phyloP scores from a whole-genome alignment of 495 filamentous ascomycete genomes.

The Usnea hakonensis region DNA sequence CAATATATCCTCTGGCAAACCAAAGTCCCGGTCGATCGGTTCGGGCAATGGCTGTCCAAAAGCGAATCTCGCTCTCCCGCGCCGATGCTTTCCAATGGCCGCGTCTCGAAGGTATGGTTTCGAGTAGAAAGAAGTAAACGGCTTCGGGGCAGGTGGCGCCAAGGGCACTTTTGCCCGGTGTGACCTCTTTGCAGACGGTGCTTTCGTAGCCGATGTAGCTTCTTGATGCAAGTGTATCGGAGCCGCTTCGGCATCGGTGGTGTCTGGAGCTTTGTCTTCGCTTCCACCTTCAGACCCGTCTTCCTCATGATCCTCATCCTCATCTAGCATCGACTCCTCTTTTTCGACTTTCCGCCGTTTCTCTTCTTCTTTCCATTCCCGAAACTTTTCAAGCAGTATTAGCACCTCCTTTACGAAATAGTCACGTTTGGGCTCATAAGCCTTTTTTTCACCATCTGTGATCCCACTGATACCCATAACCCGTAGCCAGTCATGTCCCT shows the following conservation, averaged over 20 bases:
- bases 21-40: conserved; percentile 58
- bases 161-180: conserved; percentile 16
- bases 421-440: conserved; percentile 75
- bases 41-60: conserved; percentile 83
- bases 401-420: conserved; percentile 77
- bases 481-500: conserved; percentile 87
- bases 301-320: conserved; percentile 31
- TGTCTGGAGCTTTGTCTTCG: conserved; percentile 48
- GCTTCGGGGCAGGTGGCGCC: conserved; percentile 34
- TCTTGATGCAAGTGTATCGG: conserved; percentile 70
- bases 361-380: conserved; percentile 81
- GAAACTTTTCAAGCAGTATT: conserved; percentile 76
- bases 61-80: conserved; percentile 50
- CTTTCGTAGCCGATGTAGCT: conserved; percentile 40
- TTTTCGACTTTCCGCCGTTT: conserved; percentile 66
- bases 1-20: conserved; percentile 60
- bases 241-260: conserved; percentile 66
- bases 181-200: conserved; percentile 7
- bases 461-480: conserved; percentile 86
- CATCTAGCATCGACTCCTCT: conserved; percentile 44
- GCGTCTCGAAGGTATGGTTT: conserved; percentile 69
- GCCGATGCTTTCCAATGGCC: conserved; percentile 56
- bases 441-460: conserved; percentile 73
- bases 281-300: conserved; percentile 38
- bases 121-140: conserved; percentile 78